Evolutionary conservation across 192 early-diverging fungal genomes (phyloP).

Genomic region (Coemansia sp.): DNA sequence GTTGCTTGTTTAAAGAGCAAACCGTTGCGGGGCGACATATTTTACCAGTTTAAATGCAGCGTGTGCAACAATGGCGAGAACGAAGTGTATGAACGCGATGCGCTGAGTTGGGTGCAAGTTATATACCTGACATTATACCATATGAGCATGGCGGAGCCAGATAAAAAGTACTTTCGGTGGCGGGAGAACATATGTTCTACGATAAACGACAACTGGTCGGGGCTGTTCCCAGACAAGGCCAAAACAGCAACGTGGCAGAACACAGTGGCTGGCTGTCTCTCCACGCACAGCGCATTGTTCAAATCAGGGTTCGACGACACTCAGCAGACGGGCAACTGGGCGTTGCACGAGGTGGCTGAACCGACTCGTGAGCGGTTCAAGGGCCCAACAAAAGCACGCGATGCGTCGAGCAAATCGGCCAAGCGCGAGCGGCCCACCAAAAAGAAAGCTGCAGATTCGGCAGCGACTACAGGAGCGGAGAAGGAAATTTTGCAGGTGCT

Average conservation of each 20-base stretch:
- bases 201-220: slow-evolving; percentile 74
- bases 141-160: slow-evolving; percentile 60
- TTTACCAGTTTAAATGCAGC: slow-evolving; percentile 74
- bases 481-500: slow-evolving; percentile 47
- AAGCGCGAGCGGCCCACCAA: slow-evolving; percentile 59
- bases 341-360: slow-evolving; percentile 23
- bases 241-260: slow-evolving; percentile 83
- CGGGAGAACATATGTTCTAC: slow-evolving; percentile 79
- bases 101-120: slow-evolving; percentile 69
- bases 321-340: slow-evolving; percentile 66
- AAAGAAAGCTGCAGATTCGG: slow-evolving; percentile 25
- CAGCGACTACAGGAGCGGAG: slow-evolving; percentile 18
- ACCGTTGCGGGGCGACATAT: slow-evolving; percentile 69
- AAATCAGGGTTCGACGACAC: slow-evolving; percentile 71
- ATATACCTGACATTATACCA: slow-evolving; percentile 77
- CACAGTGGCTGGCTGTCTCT: slow-evolving; percentile 79
- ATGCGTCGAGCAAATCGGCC: slow-evolving; percentile 5
- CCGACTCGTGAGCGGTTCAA: slow-evolving; percentile 26
- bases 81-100: slow-evolving; percentile 67
- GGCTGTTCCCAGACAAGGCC: slow-evolving; percentile 65
- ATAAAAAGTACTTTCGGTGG: slow-evolving; percentile 72
- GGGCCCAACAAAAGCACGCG: slow-evolving; percentile 8
- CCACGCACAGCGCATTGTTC: slow-evolving; percentile 74
- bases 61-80: slow-evolving; percentile 61
- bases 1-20: slow-evolving; percentile 58